Evolutionary conservation across 768 basidiomycete species (phyloP).

Genomic region (Podaxis mareebaensis): DNA sequence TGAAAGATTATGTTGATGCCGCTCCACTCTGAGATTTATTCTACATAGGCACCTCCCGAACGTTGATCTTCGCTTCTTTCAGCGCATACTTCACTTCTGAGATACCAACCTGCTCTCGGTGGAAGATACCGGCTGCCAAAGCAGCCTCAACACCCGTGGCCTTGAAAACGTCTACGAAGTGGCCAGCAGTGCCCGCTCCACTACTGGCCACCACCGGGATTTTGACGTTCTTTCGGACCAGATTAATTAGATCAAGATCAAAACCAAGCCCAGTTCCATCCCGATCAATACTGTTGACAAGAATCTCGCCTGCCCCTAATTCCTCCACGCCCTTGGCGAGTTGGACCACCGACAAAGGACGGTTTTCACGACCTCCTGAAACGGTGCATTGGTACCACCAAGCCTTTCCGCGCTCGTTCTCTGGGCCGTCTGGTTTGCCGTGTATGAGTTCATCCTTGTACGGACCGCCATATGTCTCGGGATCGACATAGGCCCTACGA

Average conservation of each 20-base stretch:
- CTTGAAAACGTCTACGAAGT: constrained; percentile 88
- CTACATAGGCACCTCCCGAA: constrained; percentile 26
- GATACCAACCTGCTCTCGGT: constrained; percentile 85
- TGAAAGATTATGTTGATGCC: not conserved
- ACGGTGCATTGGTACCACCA: constrained; percentile 99
- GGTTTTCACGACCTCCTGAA: constrained; percentile 83
- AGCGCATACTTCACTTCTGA: constrained; percentile 72
- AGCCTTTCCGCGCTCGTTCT: constrained; percentile 65
- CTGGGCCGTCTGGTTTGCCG: constrained; percentile 43
- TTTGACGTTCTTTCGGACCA: constrained; percentile 73
- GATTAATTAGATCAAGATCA: constrained; percentile 77
- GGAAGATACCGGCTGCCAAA: constrained; percentile 96
- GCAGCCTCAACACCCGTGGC: constrained; percentile 86
- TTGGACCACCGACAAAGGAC: constrained; percentile 85
- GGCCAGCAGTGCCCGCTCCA: constrained; percentile 79
- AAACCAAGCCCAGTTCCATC: constrained; percentile 94
- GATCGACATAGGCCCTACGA: constrained; percentile 77
- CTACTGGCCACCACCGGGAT: constrained; percentile 96
- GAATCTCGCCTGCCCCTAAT: constrained; percentile 92
- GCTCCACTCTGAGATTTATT: not conserved
- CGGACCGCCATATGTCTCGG: constrained; percentile 64
- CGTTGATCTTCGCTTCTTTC: constrained; percentile 47
- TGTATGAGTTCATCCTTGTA: constrained; percentile 63
- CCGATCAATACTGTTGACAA: constrained; percentile 95
- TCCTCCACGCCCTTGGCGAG: constrained; percentile 88